Evolutionary conservation across 805 yeast species (phyloP), one percentile per base, ranked within the genome.

Genomic region (Scheffersomyces stipitis): DNA sequence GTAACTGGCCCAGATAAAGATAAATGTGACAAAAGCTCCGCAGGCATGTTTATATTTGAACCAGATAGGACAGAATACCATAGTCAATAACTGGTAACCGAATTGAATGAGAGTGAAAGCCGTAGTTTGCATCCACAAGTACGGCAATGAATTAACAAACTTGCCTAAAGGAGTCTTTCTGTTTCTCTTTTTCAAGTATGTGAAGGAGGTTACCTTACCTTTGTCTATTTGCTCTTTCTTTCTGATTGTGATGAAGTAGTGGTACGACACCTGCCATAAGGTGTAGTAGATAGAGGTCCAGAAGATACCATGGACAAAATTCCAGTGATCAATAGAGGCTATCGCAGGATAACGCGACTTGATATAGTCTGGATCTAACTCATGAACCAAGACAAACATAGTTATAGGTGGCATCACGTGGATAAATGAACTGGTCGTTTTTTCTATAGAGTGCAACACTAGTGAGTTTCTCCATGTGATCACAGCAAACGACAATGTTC

Each of bases 391-490:
- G 20, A 86, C 88, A 64, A 86, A 89, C 76, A 89, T 74, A 3
- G 90, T 83, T 15, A 82, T 76, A 0, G 96, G 96, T 1, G 99
- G 99, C 64, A 87, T 75, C 10, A 93, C 71, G 56, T 91, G 99
- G 45, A 91, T 91, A 51, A 88, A 85, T 2, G 95, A 81, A 15
- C 91, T 81, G 2, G 98, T 93, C 12, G 90, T 87, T 60, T 91
- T 91, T 47, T 91, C 99, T 42, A 91, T 76, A 9, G 91, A 82
- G 56, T 91, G 99, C 32, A 91, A 69, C 6, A 91, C 98, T 37
- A 91, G 69, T 5, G 96, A 89, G 58, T 91, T 91, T 49, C 96
- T 73, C 99, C 98, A 91, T 0, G 96, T 86, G 30, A 91, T 81
- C 15, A 91, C 96, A 0, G 97, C 97, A 75, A 87, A 90, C 4